Percentiles rank a stretch among this genome's conserved stretches.
phyloP scores from a whole-genome alignment of 257 asterid species.

The Nicotiana sylvestris region DNA sequence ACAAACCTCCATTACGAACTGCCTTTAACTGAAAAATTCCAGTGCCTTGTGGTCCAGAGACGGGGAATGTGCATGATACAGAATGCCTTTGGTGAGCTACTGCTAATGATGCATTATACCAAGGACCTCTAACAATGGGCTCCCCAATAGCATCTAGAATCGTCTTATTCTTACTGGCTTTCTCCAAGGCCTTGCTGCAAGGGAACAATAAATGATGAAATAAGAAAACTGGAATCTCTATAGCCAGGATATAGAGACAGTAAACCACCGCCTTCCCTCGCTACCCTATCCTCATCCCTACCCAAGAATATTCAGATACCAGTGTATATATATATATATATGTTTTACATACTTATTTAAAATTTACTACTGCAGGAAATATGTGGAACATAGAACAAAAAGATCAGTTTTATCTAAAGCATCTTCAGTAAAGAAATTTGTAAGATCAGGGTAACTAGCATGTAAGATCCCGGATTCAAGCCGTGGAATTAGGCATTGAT shows the following conservation, averaged over 20 bases:
- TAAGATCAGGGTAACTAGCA: background rate
- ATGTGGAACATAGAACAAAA: background rate
- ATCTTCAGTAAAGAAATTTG: background rate
- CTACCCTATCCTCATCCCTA: background rate
- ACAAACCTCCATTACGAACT: slow-evolving; percentile 73
- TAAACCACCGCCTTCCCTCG: background rate
- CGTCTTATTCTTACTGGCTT: slow-evolving; percentile 61
- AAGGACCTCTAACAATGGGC: slow-evolving; percentile 92
- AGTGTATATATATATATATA: background rate
- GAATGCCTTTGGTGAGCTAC: slow-evolving; percentile 86
- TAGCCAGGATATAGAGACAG: background rate
- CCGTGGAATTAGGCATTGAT: no score
- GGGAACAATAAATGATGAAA: background rate
- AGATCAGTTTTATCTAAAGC: background rate
- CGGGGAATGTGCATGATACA: slow-evolving; percentile 91
- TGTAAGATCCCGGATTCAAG: background rate
- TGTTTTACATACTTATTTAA: background rate
- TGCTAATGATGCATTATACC: slow-evolving; percentile 97
- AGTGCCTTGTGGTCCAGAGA: slow-evolving; percentile 89
- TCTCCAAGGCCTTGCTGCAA: slow-evolving; percentile 96
- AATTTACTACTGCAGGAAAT: background rate
- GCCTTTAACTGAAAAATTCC: slow-evolving; percentile 94
- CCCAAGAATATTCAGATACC: background rate
- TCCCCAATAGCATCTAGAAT: slow-evolving; percentile 79
- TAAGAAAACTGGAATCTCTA: background rate